These are phyloP conservation scores for Zea luxurians DNA, from an alignment of 176 grass and related monocot species.

Conservation along the genomic window DNA sequence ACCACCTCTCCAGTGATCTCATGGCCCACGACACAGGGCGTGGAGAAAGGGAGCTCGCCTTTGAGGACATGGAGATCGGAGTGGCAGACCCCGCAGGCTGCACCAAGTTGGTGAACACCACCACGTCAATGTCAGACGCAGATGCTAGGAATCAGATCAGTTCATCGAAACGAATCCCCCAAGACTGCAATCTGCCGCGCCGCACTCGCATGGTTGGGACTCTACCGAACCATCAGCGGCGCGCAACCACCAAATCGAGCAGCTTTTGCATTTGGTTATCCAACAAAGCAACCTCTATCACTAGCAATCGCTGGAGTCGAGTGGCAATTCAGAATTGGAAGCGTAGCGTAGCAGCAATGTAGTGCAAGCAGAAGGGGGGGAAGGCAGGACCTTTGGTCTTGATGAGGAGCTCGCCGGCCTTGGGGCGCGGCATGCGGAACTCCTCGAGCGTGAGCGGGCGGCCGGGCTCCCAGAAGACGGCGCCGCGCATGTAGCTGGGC, in stretches of 20 bases:
- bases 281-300: no score
- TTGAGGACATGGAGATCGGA: slow-evolving; percentile 97
- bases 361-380: background rate
- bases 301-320: background rate
- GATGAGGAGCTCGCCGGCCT: slow-evolving; percentile 91
- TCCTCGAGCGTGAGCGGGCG: slow-evolving; percentile 89
- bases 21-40: slow-evolving; percentile 87
- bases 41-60: slow-evolving; percentile 87
- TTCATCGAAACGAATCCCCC: background rate
- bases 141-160: background rate
- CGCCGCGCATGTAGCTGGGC: slow-evolving; percentile 76
- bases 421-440: slow-evolving; percentile 88
- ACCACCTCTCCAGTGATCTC: slow-evolving; percentile 99
- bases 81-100: slow-evolving; percentile 92
- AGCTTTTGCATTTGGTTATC: no score
- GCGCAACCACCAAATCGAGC: background rate
- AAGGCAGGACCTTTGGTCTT: slow-evolving; percentile 70
- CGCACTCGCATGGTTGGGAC: background rate
- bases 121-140: background rate
- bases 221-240: background rate
- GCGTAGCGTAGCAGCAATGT: background rate
- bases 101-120: slow-evolving; percentile 7
- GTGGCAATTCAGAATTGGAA: background rate
- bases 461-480: slow-evolving; percentile 95
- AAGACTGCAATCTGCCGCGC: background rate